These are phyloP conservation scores for Podospora sp. DNA, from an alignment of 495 filamentous ascomycete genomes.

Conservation along the genomic window DNA sequence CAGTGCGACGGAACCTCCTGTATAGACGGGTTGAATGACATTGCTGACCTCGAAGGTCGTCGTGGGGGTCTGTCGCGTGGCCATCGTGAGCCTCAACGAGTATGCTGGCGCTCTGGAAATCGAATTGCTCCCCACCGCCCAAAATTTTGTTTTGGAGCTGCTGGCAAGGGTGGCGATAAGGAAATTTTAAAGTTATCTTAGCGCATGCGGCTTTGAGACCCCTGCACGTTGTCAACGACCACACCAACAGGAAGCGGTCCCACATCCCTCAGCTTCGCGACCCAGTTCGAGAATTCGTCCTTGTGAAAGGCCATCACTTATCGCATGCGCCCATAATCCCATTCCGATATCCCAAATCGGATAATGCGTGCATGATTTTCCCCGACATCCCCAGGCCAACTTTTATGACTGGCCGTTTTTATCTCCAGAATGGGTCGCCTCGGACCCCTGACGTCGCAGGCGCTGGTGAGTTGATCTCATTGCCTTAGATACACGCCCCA, in stretches of 20 bases:
- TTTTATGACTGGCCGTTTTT: neutral
- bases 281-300: neutral
- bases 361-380: neutral
- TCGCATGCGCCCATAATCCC: neutral
- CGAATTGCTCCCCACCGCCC: slow-evolving; percentile 17
- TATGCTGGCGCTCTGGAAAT: neutral
- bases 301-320: neutral
- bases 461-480: slow-evolving; percentile 45
- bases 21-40: slow-evolving; percentile 90
- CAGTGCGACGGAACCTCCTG: slow-evolving; percentile 83
- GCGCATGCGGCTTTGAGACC: slow-evolving; percentile 27
- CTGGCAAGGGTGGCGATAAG: slow-evolving; percentile 32
- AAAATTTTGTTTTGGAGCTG: slow-evolving; percentile 17
- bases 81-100: slow-evolving; percentile 40
- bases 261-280: neutral
- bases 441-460: slow-evolving; percentile 53
- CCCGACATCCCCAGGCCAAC: too few species aligned
- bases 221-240: slow-evolving; percentile 5
- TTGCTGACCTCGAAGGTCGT: slow-evolving; percentile 84
- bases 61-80: slow-evolving; percentile 55
- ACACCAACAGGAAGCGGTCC: neutral
- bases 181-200: slow-evolving; percentile 46
- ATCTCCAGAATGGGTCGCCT: slow-evolving; percentile 46
- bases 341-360: neutral
- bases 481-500: neutral